Percentiles rank a stretch among this genome's conserved stretches.
Evolutionary conservation across 163 green algal species (phyloP).

Genomic region (Scenedesmus sp.): DNA sequence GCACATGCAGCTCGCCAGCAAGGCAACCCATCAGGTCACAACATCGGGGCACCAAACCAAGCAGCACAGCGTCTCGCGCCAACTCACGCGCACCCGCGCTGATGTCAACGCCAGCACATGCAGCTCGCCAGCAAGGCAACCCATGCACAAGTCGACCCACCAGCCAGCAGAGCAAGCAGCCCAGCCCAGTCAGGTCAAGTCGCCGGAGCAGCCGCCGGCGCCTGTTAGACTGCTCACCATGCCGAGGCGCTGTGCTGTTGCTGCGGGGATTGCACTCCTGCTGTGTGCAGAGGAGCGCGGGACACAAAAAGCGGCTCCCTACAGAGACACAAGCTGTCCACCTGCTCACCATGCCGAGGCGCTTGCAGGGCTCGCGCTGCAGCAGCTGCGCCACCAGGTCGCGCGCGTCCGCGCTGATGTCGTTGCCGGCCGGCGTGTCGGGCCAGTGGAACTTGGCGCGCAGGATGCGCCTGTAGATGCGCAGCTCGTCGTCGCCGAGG

Average conservation of each 20-base stretch:
- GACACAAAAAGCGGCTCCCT: too few species aligned
- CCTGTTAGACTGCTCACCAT: too few species aligned
- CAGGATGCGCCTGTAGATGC: constrained; percentile 69
- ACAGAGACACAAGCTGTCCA: background rate
- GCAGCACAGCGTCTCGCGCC: too few species aligned
- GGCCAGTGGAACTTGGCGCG: constrained; percentile 23
- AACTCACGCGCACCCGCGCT: background rate
- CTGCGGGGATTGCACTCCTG: too few species aligned
- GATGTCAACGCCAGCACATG: background rate
- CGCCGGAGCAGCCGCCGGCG: too few species aligned
- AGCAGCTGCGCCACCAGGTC: constrained; percentile 71
- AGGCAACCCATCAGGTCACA: too few species aligned
- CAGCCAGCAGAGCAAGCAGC: background rate
- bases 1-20: too few species aligned
- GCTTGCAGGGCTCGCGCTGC: constrained; percentile 55
- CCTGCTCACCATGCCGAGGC: constrained; percentile 55
- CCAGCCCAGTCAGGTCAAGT: too few species aligned
- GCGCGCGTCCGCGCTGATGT: constrained; percentile 62
- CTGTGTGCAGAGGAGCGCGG: too few species aligned
- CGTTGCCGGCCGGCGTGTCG: constrained; percentile 53
- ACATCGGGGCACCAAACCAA: too few species aligned
- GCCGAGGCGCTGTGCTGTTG: too few species aligned
- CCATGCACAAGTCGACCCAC: background rate
- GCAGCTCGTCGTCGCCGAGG: constrained; percentile 72
- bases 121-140: background rate